Percentiles rank a stretch among this genome's conserved stretches.
Evolutionary conservation across 441 rosid species (phyloP).

Genomic region (Bruguiera hainesii): DNA sequence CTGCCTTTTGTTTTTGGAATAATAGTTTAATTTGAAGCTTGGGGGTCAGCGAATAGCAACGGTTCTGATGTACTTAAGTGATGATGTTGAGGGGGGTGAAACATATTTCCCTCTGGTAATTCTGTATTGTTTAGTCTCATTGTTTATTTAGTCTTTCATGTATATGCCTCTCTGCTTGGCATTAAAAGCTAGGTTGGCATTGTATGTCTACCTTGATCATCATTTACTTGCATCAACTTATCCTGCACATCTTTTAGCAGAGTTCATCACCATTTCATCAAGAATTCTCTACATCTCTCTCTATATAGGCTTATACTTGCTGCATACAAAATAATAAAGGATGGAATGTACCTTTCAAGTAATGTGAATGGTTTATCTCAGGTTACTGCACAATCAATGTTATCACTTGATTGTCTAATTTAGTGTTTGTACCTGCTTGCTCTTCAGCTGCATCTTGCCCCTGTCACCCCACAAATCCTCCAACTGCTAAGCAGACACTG

Average conservation of each 20-base stretch:
- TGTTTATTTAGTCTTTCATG: not conserved
- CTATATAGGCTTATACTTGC: too few species aligned
- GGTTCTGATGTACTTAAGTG: slow-evolving; percentile 86
- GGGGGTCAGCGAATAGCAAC: slow-evolving; percentile 97
- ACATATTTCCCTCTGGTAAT: slow-evolving; percentile 89
- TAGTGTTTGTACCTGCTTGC: too few species aligned
- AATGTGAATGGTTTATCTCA: too few species aligned
- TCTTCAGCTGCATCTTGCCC: too few species aligned
- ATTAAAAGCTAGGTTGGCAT: not conserved
- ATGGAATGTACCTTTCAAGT: too few species aligned
- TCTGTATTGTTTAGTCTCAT: not conserved
- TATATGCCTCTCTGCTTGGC: not conserved
- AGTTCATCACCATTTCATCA: too few species aligned
- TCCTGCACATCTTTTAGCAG: not conserved
- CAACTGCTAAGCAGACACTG: too few species aligned
- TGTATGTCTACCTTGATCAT: not conserved
- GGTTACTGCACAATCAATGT: too few species aligned
- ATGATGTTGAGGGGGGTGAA: slow-evolving; percentile 93
- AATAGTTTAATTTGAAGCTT: slow-evolving; percentile 80
- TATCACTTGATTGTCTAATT: too few species aligned
- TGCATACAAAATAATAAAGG: too few species aligned
- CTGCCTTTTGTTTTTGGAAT: slow-evolving; percentile 4
- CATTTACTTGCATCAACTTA: not conserved
- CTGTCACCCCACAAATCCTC: too few species aligned
- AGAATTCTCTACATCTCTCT: too few species aligned